Conservation (phyloP, 2,329 filamentous ascomycete genomes). For the Clarireedia paspali region DNA sequence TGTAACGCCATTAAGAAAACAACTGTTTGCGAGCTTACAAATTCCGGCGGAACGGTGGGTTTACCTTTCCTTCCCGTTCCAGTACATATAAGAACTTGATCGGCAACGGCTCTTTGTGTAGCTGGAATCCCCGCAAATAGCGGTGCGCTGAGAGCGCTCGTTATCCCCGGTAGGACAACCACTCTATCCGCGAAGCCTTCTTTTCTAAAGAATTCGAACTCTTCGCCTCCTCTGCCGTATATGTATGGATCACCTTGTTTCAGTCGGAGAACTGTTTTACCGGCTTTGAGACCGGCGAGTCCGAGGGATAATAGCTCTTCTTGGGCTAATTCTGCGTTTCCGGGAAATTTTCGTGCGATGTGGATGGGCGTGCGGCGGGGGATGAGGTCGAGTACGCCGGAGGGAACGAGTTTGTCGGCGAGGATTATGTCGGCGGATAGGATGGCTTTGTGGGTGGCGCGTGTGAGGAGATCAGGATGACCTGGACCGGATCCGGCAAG, state of each 20-base stretch:
- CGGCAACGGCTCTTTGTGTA: slow-evolving; percentile 82
- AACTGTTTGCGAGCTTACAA: slow-evolving; percentile 68
- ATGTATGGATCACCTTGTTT: slow-evolving; percentile 98
- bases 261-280: slow-evolving; percentile 75
- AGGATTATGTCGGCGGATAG: slow-evolving; percentile 69
- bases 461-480: slow-evolving; percentile 84
- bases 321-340: slow-evolving; percentile 90
- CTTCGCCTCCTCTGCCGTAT: slow-evolving; percentile 90
- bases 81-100: slow-evolving; percentile 93
- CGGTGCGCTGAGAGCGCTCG: slow-evolving; percentile 77
- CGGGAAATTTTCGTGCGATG: slow-evolving; percentile 95
- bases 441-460: slow-evolving; percentile 71
- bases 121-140: slow-evolving; percentile 82
- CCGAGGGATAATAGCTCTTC: slow-evolving; percentile 79
- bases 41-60: slow-evolving; percentile 73
- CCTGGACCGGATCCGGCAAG: slow-evolving; percentile 90
- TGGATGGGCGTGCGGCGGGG: slow-evolving; percentile 82
- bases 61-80: slow-evolving; percentile 89
- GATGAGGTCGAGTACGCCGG: slow-evolving; percentile 79
- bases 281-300: slow-evolving; percentile 57
- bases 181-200: slow-evolving; percentile 59
- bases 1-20: slow-evolving; percentile 96
- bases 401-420: slow-evolving; percentile 79
- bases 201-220: slow-evolving; percentile 73
- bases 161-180: slow-evolving; percentile 80